Evolutionary conservation across 2,329 filamentous ascomycete species (phyloP).

Genomic region (Beauveria australis): DNA sequence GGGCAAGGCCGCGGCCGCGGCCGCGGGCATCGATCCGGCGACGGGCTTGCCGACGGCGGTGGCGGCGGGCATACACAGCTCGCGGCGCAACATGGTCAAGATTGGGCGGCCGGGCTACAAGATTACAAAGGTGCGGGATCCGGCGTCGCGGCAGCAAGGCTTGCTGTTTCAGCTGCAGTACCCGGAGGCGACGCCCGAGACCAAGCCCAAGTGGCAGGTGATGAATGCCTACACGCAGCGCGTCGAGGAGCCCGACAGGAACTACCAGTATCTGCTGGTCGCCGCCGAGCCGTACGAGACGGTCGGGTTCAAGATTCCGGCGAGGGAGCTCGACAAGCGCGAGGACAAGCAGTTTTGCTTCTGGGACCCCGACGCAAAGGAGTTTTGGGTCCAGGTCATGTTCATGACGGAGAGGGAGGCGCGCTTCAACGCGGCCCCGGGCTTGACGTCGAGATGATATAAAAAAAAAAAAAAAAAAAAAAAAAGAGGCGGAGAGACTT

Average conservation of each 20-base stretch:
- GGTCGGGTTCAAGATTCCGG: conserved; percentile 91
- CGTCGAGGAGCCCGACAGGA: conserved; percentile 88
- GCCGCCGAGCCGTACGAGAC: conserved; percentile 98
- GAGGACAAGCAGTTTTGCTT: conserved; percentile 87
- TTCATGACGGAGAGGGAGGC: conserved; percentile 98
- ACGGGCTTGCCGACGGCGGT: conserved; percentile 68
- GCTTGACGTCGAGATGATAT: conserved; percentile 40
- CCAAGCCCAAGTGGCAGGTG: conserved; percentile 78
- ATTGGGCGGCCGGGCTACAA: conserved; percentile 96
- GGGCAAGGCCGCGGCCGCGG: conserved; percentile 50
- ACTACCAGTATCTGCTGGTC: conserved; percentile 88
- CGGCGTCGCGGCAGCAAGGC: conserved; percentile 78
- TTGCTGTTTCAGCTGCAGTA: conserved; percentile 95
- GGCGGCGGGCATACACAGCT: conserved; percentile 57
- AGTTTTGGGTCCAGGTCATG: conserved; percentile 96
- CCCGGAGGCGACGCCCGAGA: conserved; percentile 73
- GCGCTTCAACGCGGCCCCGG: conserved; percentile 63
- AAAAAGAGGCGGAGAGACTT: not conserved
- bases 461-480: not conserved
- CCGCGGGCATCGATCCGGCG: conserved; percentile 46
- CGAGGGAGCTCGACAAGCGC: conserved; percentile 80
- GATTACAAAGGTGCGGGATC: conserved; percentile 91
- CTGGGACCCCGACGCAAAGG: conserved; percentile 92
- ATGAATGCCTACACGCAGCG: conserved; percentile 98
- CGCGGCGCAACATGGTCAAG: conserved; percentile 82